phyloP scores from a whole-genome alignment of 2,329 filamentous ascomycete genomes.

The Emmonsiellopsis sp. region DNA sequence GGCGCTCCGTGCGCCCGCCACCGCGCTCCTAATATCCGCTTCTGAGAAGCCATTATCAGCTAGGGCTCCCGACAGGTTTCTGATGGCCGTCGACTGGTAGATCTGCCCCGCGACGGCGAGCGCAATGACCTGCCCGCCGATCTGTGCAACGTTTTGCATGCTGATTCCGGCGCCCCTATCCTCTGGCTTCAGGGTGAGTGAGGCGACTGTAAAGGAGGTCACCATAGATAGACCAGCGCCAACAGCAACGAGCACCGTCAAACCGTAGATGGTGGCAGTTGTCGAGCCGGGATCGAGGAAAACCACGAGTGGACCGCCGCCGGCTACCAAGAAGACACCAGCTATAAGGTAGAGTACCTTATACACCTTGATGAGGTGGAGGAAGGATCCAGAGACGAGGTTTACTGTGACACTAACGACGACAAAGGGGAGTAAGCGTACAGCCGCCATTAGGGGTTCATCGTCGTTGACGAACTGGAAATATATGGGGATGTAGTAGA shows the following conservation, averaged over 20 bases:
- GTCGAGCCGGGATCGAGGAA: not conserved
- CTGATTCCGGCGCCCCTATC: not conserved
- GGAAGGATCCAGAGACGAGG: not conserved
- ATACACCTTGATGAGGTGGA: not conserved
- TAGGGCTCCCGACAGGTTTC: not conserved
- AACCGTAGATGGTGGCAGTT: not conserved
- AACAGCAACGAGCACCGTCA: not conserved
- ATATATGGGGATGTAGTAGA: constrained; percentile 48
- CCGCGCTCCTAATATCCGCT: not conserved
- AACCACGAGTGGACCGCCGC: not conserved
- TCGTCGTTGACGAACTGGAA: constrained; percentile 34
- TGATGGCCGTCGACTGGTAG: not conserved
- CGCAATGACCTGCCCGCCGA: not conserved
- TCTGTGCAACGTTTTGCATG: not conserved
- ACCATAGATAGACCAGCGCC: not conserved
- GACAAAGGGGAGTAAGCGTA: not conserved
- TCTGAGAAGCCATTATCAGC: not conserved
- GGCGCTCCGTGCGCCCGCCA: not conserved
- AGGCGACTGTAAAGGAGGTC: not conserved
- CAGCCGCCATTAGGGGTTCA: constrained; percentile 11
- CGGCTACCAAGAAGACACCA: not conserved
- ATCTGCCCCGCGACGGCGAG: not conserved
- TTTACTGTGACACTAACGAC: not conserved
- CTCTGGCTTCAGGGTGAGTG: not conserved
- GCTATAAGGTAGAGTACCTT: not conserved